Evolutionary conservation across 2,329 filamentous ascomycete species (phyloP), one percentile per base, ranked within the genome.

Genomic region (Parascedosporium putredinis): DNA sequence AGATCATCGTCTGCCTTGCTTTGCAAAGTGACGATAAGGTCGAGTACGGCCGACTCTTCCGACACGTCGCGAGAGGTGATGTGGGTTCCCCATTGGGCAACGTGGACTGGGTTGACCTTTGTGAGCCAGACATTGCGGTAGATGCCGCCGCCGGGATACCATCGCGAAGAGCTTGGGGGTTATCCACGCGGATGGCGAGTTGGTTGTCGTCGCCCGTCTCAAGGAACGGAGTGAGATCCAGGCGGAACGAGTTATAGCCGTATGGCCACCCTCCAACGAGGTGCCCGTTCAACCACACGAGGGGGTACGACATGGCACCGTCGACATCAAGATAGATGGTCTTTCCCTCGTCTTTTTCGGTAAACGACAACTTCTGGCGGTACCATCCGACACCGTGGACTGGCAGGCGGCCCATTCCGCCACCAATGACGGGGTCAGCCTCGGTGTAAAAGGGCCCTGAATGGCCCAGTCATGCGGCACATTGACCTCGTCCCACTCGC

Each of bases 111-210:
- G 31, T 69, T 59, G 9, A 70, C 68, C 51, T 71, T 76, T 31
- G 70, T 67, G 14, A 79, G 64, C 74, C 74, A 79, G 3, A 78
- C 64, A 51, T 76, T 75, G 1, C 74, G 68, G 55, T 78, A 78
- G 12, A 78, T 62, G 1, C 74, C 75, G 10, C 63, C 74, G 12
- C 75, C 74, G 3, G 74, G 74, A 52, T 78, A 78, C 72, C 73
- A 78, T 2, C 74, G 67, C 2, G 74, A 72, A 2, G 66, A 71
- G 14, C 73, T 64, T 0, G 67, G 0, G 68, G 63, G 52, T 78
- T 75, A 45, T 78, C 73, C 2, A 78, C 54, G 1, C 75, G 69
- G 33, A 78, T 72, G 2, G 74, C 74, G 0, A 78, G 59, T 24
- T 63, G 51, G 46, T 78, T 74, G 22, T 48, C 46, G 8, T 48